These are phyloP conservation scores for Gaeumannomyces tritici DNA, from an alignment of 2,329 filamentous ascomycete genomes.

Conservation along the genomic window DNA sequence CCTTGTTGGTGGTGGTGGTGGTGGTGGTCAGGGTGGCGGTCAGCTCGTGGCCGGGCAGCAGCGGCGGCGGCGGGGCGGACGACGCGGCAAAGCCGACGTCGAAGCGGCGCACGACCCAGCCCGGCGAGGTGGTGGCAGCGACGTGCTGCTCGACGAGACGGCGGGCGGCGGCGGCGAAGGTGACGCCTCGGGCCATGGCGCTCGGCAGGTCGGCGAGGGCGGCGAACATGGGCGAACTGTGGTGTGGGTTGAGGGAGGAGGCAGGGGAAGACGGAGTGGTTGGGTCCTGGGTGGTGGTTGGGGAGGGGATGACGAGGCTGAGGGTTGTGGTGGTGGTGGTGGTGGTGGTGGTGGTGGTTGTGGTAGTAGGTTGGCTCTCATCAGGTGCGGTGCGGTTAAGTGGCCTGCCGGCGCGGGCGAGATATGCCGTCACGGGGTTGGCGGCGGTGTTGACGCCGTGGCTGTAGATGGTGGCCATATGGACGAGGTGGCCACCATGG, in stretches of 20 bases:
- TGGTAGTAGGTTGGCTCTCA: not conserved
- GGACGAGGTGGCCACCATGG: not conserved
- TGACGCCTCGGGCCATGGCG: conserved; percentile 31
- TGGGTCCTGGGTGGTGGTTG: not conserved
- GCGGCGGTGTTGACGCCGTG: not conserved
- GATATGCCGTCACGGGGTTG: not conserved
- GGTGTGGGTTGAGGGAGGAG: conserved; percentile 29
- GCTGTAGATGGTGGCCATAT: not conserved
- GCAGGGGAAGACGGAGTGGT: conserved; percentile 29
- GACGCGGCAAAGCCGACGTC: conserved; percentile 15
- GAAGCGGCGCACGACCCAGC: conserved; percentile 15
- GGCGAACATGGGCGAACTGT: conserved; percentile 24
- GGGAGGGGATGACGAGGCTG: not conserved
- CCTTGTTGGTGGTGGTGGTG: not conserved
- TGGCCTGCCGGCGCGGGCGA: not conserved
- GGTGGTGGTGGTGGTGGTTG: not conserved
- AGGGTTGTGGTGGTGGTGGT: not conserved
- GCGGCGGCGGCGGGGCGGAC: conserved; percentile 24
- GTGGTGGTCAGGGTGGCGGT: conserved; percentile 9
- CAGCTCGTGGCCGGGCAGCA: conserved; percentile 22
- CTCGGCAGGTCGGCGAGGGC: conserved; percentile 20
- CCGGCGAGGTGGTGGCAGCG: conserved; percentile 8
- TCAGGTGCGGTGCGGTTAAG: not conserved
- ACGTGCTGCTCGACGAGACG: conserved; percentile 10
- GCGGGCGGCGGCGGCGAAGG: conserved; percentile 20